phyloP scores from a whole-genome alignment of 2,329 filamentous ascomycete genomes.

The Talaromyces sp. region DNA sequence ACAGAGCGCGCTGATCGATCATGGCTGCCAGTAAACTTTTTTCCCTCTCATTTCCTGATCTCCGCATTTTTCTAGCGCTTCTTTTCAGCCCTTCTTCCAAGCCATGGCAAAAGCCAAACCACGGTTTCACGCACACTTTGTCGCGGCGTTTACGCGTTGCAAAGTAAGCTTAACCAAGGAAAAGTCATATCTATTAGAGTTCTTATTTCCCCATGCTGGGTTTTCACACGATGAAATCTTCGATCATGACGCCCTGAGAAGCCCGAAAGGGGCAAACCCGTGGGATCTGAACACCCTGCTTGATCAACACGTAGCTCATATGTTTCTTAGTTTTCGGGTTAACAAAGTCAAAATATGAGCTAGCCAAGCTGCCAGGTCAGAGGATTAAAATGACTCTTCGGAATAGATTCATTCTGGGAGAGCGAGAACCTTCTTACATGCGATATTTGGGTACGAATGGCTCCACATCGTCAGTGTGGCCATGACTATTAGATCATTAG shows the following conservation, averaged over 20 bases:
- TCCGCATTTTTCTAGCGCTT: conserved; percentile 5
- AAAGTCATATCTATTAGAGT: not conserved
- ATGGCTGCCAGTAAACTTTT: not conserved
- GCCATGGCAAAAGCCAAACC: conserved; percentile 8
- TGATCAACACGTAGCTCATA: not conserved
- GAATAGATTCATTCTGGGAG: not conserved
- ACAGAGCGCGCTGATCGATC: not conserved
- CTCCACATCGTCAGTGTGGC: not conserved
- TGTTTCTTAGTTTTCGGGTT: not conserved
- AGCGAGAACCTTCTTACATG: not conserved
- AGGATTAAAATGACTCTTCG: not conserved
- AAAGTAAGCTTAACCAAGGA: not conserved
- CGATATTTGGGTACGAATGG: not conserved
- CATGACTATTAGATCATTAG: not conserved
- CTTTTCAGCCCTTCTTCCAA: conserved; percentile 2
- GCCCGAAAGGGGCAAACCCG: not conserved
- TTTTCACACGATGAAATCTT: not conserved
- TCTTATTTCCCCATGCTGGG: not conserved
- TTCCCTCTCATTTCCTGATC: not conserved
- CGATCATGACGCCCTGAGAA: not conserved
- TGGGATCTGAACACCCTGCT: not conserved
- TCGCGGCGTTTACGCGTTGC: not conserved
- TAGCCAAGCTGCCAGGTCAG: not conserved
- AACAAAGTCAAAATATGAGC: not conserved
- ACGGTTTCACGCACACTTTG: not conserved